Evolutionary conservation across 2,329 filamentous ascomycete species (phyloP).

Genomic region (Clarireedia homoeocarpa): DNA sequence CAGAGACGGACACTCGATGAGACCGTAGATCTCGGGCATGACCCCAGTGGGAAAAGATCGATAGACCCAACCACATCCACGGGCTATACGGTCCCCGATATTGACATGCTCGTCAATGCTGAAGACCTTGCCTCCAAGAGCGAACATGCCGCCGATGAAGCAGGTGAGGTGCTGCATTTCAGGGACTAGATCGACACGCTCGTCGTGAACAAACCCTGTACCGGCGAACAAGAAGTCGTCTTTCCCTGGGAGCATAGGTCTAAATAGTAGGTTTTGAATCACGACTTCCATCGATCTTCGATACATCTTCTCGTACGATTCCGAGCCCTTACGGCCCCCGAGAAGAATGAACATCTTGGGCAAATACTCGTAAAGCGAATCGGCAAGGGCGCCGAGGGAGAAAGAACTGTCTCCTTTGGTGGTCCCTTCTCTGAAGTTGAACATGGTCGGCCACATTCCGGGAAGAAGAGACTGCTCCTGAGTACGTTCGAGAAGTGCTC

Average conservation of each 20-base stretch:
- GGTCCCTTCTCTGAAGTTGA: conserved; percentile 45
- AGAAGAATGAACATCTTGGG: conserved; percentile 38
- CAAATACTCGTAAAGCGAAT: conserved; percentile 57
- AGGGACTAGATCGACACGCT: conserved; percentile 1
- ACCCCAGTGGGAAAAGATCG: conserved; percentile 46
- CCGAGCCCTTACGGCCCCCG: conserved; percentile 4
- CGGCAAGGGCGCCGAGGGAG: conserved; percentile 45
- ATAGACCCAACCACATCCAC: conserved; percentile 56
- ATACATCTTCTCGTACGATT: conserved; percentile 34
- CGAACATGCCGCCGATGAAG: conserved; percentile 63
- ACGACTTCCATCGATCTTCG: conserved; percentile 35
- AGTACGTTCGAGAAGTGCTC: conserved; percentile 42
- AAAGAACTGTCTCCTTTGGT: conserved; percentile 47
- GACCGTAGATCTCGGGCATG: conserved; percentile 50
- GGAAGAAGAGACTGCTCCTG: conserved; percentile 47
- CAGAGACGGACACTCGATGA: conserved; percentile 8
- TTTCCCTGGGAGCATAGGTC: conserved; percentile 36
- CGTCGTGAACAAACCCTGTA: conserved; percentile 28
- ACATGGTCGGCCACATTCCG: conserved; percentile 50
- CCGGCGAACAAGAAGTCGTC: conserved; percentile 41
- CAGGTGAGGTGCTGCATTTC: conserved; percentile 56
- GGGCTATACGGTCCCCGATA: conserved; percentile 46
- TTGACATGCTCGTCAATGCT: conserved; percentile 42
- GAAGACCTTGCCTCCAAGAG: conserved; percentile 55
- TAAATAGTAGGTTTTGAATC: conserved; percentile 35